Percentiles rank a stretch among this genome's conserved stretches.
Evolutionary conservation across 2,329 filamentous ascomycete genomes (phyloP).

Genomic region (Biscogniauxia marginata): DNA sequence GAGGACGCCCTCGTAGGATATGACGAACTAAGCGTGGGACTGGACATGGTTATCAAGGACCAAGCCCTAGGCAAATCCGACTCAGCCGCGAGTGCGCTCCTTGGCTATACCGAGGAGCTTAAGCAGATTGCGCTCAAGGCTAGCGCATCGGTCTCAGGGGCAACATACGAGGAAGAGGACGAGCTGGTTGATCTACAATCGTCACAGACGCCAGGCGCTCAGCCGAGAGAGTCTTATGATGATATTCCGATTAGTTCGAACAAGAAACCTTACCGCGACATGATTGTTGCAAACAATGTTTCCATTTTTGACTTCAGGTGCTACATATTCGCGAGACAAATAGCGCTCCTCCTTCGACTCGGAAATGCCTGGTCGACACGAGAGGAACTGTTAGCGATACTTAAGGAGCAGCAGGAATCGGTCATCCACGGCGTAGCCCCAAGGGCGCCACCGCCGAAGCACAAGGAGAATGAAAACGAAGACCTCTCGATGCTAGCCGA

Average conservation of each 20-base stretch:
- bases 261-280: constrained; percentile 82
- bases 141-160: constrained; percentile 41
- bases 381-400: constrained; percentile 60
- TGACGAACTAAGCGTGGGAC: constrained; percentile 84
- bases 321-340: constrained; percentile 89
- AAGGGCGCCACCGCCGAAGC: constrained; percentile 45
- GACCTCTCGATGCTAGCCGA: constrained; percentile 81
- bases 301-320: constrained; percentile 94
- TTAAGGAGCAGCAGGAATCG: constrained; percentile 61
- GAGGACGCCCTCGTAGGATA: constrained; percentile 95
- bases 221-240: constrained; percentile 43
- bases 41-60: constrained; percentile 80
- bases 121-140: constrained; percentile 57
- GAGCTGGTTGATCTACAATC: constrained; percentile 52
- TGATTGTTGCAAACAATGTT: constrained; percentile 92
- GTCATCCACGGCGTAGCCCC: constrained; percentile 58
- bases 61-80: constrained; percentile 61
- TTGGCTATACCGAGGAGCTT: constrained; percentile 72
- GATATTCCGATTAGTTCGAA: constrained; percentile 62
- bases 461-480: constrained; percentile 60
- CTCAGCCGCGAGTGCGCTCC: constrained; percentile 69
- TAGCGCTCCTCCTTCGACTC: constrained; percentile 75
- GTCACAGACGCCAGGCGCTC: constrained; percentile 25
- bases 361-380: constrained; percentile 69
- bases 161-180: constrained; percentile 34